These are phyloP conservation scores for Paulownia fortunei DNA, from an alignment of 257 asterid species.

Conservation along the genomic window DNA sequence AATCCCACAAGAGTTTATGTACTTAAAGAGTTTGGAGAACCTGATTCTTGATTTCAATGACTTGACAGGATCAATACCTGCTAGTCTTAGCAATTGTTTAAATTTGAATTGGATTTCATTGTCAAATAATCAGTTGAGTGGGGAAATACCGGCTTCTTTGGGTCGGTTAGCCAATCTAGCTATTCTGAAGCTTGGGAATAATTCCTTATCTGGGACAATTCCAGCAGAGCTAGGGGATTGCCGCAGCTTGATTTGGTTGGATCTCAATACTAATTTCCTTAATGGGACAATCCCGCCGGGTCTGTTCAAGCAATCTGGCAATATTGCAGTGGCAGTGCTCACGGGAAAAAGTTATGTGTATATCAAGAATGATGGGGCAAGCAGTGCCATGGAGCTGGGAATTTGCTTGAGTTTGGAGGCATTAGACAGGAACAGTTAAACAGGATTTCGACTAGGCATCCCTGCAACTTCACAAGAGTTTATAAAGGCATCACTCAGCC, in stretches of 20 bases:
- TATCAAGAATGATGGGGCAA: slow-evolving; percentile 80
- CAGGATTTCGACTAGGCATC: slow-evolving; percentile 72
- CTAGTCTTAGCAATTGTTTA: slow-evolving; percentile 77
- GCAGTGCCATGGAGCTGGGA: slow-evolving; percentile 93
- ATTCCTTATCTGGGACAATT: slow-evolving; percentile 71
- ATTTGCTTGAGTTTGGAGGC: slow-evolving; percentile 94
- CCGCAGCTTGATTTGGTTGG: slow-evolving; percentile 90
- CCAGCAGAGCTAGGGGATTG: slow-evolving; percentile 91
- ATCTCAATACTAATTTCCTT: slow-evolving; percentile 74
- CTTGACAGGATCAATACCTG: slow-evolving; percentile 74
- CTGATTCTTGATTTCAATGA: slow-evolving; percentile 93
- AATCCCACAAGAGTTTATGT: slow-evolving; percentile 80
- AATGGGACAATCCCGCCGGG: slow-evolving; percentile 76
- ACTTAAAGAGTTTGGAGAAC: slow-evolving; percentile 67
- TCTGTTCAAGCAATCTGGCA: slow-evolving; percentile 84
- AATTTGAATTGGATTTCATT: slow-evolving; percentile 90
- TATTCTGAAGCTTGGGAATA: slow-evolving; percentile 83
- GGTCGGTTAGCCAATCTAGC: slow-evolving; percentile 74
- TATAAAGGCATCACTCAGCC: slow-evolving; percentile 75
- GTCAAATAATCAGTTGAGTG: slow-evolving; percentile 73
- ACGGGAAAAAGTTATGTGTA: slow-evolving; percentile 74
- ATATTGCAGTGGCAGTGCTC: slow-evolving; percentile 61
- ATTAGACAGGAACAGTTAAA: slow-evolving; percentile 69
- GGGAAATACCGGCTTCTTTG: slow-evolving; percentile 77
- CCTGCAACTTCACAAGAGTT: slow-evolving; percentile 78